phyloP scores from a whole-genome alignment of 1,284 basidiomycete genomes.

The Fomitopsis betulina region DNA sequence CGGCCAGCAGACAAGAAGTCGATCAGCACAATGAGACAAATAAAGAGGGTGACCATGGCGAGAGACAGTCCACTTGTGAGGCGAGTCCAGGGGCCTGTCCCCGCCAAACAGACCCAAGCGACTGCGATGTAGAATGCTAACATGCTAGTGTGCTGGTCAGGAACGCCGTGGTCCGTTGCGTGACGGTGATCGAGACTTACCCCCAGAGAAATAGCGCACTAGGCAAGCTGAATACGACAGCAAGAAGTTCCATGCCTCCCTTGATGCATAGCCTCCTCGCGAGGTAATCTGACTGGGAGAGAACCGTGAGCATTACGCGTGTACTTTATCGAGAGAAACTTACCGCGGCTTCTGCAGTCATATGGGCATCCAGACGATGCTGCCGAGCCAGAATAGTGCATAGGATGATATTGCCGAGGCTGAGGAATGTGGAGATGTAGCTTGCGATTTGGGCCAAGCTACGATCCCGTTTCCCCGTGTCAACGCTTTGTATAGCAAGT shows the following conservation, averaged over 20 bases:
- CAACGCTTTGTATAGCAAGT: conserved; percentile 32
- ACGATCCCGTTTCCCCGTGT: conserved; percentile 11
- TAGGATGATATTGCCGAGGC: conserved; percentile 22
- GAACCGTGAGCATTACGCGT: not conserved
- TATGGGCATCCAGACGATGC: conserved; percentile 12
- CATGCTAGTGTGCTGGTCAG: conserved; percentile 8
- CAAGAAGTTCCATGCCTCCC: conserved; percentile 16
- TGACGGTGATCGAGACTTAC: conserved; percentile 11
- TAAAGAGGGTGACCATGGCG: not conserved
- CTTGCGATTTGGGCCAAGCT: conserved; percentile 21
- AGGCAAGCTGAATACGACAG: conserved; percentile 23
- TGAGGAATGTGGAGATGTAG: conserved; percentile 24
- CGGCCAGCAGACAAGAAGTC: not conserved
- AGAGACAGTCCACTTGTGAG: not conserved
- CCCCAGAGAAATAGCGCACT: conserved; percentile 24
- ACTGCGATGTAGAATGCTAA: conserved; percentile 14
- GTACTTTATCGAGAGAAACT: not conserved
- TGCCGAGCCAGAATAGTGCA: conserved; percentile 19
- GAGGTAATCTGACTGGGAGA: conserved; percentile 14
- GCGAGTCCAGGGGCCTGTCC: conserved; percentile 2
- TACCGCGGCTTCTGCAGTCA: conserved; percentile 14
- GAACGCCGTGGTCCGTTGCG: not conserved
- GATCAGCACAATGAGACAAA: not conserved
- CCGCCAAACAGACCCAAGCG: conserved; percentile 7
- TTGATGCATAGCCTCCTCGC: conserved; percentile 1